These are phyloP conservation scores for Graphilbum ipis-grandicollis DNA, from an alignment of 2,329 filamentous ascomycete species.

Conservation along the genomic window DNA sequence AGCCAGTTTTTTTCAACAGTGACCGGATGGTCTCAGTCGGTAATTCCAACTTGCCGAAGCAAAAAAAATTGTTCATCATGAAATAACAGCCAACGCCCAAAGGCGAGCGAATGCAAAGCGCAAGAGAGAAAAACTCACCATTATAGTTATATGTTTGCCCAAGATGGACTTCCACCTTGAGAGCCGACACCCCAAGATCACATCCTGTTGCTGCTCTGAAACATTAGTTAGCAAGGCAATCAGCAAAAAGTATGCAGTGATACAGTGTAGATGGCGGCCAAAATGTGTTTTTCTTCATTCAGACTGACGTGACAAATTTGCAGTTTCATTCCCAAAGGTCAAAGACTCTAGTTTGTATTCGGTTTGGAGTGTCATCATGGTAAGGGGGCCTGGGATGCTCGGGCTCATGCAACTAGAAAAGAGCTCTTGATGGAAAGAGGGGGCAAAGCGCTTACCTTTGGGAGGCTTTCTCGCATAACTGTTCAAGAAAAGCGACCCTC, in stretches of 20 bases:
- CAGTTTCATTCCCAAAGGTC: constrained; percentile 74
- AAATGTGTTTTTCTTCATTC: constrained; percentile 26
- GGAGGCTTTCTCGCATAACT: too few species aligned
- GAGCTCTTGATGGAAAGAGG: too few species aligned
- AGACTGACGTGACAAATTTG: constrained; percentile 81
- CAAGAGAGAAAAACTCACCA: background rate
- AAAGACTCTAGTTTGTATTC: constrained; percentile 99
- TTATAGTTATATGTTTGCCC: too few species aligned
- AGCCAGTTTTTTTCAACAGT: constrained; percentile 76
- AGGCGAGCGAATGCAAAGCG: background rate
- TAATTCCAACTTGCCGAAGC: constrained; percentile 81
- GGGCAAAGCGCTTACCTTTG: too few species aligned
- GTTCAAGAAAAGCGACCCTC: too few species aligned
- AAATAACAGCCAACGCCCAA: background rate
- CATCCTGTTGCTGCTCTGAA: too few species aligned
- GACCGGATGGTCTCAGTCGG: constrained; percentile 51
- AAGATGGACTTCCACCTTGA: background rate
- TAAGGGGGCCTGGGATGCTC: constrained; percentile 13
- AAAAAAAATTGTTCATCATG: constrained; percentile 51
- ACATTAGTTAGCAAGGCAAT: too few species aligned
- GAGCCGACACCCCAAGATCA: too few species aligned
- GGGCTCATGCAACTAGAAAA: too few species aligned
- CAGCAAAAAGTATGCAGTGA: constrained; percentile 1
- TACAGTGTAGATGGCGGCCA: background rate
- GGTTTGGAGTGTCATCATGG: constrained; percentile 77